Conservation (phyloP, 768 basidiomycete species). For the Boletus eberwhitei region DNA sequence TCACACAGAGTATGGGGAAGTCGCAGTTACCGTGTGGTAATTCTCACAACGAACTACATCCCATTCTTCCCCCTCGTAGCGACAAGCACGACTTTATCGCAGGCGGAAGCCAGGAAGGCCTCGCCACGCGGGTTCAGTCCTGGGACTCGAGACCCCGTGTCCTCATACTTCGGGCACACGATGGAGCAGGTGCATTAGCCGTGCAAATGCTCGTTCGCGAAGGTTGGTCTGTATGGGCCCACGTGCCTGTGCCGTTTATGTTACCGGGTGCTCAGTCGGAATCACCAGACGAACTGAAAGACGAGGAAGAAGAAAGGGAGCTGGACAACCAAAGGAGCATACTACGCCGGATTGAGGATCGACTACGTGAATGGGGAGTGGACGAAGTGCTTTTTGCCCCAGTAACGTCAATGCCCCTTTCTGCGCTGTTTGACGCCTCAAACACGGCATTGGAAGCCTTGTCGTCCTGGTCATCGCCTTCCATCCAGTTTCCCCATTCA, state of each 20-base stretch:
- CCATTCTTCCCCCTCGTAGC: constrained; percentile 23
- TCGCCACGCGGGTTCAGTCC: not conserved
- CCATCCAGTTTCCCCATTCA: constrained; percentile 23
- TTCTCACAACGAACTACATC: constrained; percentile 28
- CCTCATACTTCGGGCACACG: constrained; percentile 73
- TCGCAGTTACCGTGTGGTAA: constrained; percentile 23
- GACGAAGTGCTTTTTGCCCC: constrained; percentile 71
- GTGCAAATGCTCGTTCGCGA: constrained; percentile 69
- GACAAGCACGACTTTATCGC: constrained; percentile 26
- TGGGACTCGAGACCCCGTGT: constrained; percentile 33
- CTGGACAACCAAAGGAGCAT: constrained; percentile 39
- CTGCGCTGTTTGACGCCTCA: constrained; percentile 23
- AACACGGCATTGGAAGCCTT: constrained; percentile 16
- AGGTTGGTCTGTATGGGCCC: constrained; percentile 76
- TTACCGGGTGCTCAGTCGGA: constrained; percentile 34
- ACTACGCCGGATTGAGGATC: constrained; percentile 48
- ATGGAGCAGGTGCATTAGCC: constrained; percentile 72
- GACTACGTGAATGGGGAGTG: constrained; percentile 66
- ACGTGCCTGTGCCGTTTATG: constrained; percentile 44
- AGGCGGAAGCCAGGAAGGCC: constrained; percentile 23
- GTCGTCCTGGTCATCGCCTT: constrained; percentile 25
- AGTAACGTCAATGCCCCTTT: constrained; percentile 18
- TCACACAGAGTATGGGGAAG: constrained; percentile 26
- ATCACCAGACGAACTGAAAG: constrained; percentile 31
- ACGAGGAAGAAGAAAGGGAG: constrained; percentile 33